Base-by-base conservation (phyloP, 2,329 filamentous ascomycete genomes). In the Clarireedia monteithiana region DNA sequence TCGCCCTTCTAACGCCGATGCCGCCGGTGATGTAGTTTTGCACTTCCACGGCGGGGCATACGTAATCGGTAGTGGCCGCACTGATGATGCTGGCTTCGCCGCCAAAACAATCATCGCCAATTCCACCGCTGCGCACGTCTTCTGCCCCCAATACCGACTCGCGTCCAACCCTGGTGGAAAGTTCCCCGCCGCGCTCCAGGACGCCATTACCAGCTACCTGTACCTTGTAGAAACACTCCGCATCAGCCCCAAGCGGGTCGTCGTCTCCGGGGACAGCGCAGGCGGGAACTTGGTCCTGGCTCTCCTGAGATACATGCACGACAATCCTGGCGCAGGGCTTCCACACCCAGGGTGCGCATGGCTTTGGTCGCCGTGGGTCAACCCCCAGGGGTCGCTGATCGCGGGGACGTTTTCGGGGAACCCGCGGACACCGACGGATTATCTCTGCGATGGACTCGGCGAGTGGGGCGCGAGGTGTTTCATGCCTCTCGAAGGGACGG, bases 101-200 rank as follows among this genome's bases (percentile, higher is more conserved):
- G 67, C 69, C 3, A 63, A 66, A 48, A 70, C 65, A 0, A 57
- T 77, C 0, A 59, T 74, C 24, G 65, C 70, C 36, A 64, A 74
- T 56, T 68, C 69, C 1, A 66, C 66, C 12, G 69, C 66, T 12
- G 71, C 70, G 3, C 69, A 72, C 53, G 63, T 78, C 45, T 72
- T 78, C 55, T 55, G 46, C 26, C 74, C 74, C 1, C 74, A 77
- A 58, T 80, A 81, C 66, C 73, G 78, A 0, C 70, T 80, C 5
- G 68, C 74, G 4, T 70, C 69, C 0, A 71, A 74, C 40, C 71
- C 73, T 0, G 63, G 60, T 9, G 72, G 72, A n/a, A 72, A 70
- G 0, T 81, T 79, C 64, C 77, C 77, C 1, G 77, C 77, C 0
- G 73, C 75, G 4, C 62, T 78, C 3, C 77, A 80, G 64, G 78